Base-by-base conservation (phyloP, 495 filamentous ascomycete genomes). In the Hypoxylon fuscum region DNA sequence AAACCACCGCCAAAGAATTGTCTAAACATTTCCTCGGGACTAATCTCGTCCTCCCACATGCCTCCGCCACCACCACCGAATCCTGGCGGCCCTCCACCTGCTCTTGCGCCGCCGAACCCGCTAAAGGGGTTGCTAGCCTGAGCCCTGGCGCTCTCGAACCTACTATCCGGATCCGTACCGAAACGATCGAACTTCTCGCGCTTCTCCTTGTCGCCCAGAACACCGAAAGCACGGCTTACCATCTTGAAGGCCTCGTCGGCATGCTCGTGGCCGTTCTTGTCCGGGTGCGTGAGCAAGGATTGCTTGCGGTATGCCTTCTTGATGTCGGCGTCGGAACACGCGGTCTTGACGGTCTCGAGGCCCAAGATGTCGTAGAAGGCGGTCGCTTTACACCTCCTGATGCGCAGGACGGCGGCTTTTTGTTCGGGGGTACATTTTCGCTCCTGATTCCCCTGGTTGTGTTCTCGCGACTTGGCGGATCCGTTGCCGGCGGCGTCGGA, bases 171-270 rank as follows among this genome's bases (percentile, higher is more conserved):
- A 69, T 98, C 95, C 7, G 89, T 91, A 44, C 95, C 95, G 72
- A 89, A 96, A 42, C 84, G 85, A 73, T 98, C 95, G 71, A 83
- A 98, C 64, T 87, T 89, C 7, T 87, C 81, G 64, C 91, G 89
- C 83, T 98, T 98, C 52, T 97, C 93, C 66, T 89, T 82, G 75
- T 98, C 95, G 43, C 91, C 95, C 41, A 98, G 84, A 37, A 98
- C 85, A 72, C 95, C 90, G 77, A 97, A 97, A 25, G 95, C 95
- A 56, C 91, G 86, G 48, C 91, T 88, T 2, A 98, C 91, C 90
- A 96, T 94, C 77, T 98, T 98, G 76, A 98, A 98, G 18, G 95
- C 95, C 77, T 98, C 95, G 75, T 97, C 95, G 51, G 95, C 93
- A 29, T 93, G 88, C 23, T 94, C 90, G 75, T 96, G 93, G n/a